phyloP scores from a whole-genome alignment of 495 filamentous ascomycete genomes.

The Cercophora newfieldiana region DNA sequence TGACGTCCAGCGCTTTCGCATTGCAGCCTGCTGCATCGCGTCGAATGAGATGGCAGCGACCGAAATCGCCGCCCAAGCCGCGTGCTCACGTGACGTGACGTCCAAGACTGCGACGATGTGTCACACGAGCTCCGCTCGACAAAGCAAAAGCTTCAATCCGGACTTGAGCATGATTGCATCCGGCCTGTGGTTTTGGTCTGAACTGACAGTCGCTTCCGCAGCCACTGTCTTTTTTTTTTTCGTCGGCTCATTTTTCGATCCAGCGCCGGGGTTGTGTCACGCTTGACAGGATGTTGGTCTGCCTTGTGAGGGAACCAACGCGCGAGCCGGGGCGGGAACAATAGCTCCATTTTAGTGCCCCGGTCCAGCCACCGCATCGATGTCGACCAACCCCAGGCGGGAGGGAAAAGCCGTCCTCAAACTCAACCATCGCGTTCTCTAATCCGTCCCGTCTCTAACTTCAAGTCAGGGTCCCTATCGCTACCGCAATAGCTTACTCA shows the following conservation, averaged over 20 bases:
- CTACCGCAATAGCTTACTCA: not conserved
- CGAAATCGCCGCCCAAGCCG: not conserved
- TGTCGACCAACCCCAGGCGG: too few species aligned
- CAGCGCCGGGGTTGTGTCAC: too few species aligned
- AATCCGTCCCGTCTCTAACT: not conserved
- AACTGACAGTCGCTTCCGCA: too few species aligned
- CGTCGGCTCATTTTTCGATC: not conserved
- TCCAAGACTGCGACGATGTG: not conserved
- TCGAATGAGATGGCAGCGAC: not conserved
- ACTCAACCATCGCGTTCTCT: not conserved
- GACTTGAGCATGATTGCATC: not conserved
- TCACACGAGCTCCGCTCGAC: not conserved
- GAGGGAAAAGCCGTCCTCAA: not conserved
- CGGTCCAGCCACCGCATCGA: not conserved
- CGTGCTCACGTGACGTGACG: conserved; percentile 2
- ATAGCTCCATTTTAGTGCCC: not conserved
- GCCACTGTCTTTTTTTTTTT: too few species aligned
- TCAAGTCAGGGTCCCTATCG: too few species aligned
- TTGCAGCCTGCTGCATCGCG: not conserved
- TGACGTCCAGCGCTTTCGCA: not conserved
- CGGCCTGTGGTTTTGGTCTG: too few species aligned
- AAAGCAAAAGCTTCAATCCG: not conserved
- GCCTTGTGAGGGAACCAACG: conserved; percentile 15
- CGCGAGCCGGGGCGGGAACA: not conserved
- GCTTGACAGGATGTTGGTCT: not conserved